phyloP scores from a whole-genome alignment of 495 filamentous ascomycete species.

The Friedmanniomyces simplex region DNA sequence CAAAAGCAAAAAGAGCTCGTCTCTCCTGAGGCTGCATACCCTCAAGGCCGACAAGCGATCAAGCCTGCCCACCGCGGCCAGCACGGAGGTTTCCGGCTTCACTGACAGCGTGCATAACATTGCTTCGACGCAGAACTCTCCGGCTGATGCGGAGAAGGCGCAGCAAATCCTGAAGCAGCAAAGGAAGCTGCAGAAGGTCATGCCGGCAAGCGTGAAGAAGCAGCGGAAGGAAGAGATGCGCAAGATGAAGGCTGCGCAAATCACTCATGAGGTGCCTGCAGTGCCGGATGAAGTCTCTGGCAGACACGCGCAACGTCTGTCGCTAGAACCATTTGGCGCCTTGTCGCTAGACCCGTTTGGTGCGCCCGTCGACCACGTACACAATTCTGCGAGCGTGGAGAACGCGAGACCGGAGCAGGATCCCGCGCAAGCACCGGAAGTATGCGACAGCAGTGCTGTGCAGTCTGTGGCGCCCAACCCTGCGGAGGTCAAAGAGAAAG shows the following conservation, averaged over 20 bases:
- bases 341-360: neutral
- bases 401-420: neutral
- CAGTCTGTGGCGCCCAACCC: neutral
- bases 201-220: constrained; percentile 19
- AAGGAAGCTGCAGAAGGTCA: constrained; percentile 27
- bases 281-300: neutral
- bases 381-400: neutral
- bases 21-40: constrained; percentile 2
- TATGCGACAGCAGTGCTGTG: neutral
- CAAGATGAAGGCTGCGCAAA: constrained; percentile 3
- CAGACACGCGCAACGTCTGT: neutral
- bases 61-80: neutral
- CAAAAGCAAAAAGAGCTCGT: constrained; percentile 10
- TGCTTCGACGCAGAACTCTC: neutral
- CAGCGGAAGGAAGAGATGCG: constrained; percentile 13
- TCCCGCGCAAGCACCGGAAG: neutral
- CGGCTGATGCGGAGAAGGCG: constrained; percentile 1
- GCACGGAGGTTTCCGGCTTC: neutral
- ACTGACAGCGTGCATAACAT: constrained; percentile 2
- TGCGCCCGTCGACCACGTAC: neutral
- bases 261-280: neutral
- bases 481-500: neutral
- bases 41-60: constrained; percentile 5
- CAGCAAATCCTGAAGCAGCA: constrained; percentile 10
- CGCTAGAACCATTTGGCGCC: neutral